A percentile compares a stretch with the other conserved stretches of the same genome.
These are phyloP conservation scores for Diaporthe longicolla DNA, from an alignment of 2,329 filamentous ascomycete species.

Conservation along the genomic window DNA sequence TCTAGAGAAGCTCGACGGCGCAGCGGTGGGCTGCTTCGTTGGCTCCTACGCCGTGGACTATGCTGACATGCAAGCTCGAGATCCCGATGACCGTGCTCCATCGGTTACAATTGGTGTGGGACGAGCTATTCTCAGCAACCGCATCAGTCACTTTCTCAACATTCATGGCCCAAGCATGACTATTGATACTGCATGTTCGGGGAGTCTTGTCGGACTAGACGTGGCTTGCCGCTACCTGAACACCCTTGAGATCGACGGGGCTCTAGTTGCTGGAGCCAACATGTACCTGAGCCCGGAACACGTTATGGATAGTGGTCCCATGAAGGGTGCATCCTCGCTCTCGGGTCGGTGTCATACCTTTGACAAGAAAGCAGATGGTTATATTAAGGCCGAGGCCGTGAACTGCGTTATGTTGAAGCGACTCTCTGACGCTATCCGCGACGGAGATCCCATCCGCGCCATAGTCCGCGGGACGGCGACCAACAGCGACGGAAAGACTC, in stretches of 20 bases:
- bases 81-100: background rate
- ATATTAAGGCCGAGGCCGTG: conserved; percentile 49
- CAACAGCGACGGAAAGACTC: background rate
- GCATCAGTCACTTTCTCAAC: conserved; percentile 4
- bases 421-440: background rate
- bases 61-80: background rate
- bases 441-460: conserved; percentile 1
- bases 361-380: background rate
- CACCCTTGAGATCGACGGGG: background rate
- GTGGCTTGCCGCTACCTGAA: background rate
- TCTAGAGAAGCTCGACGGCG: too few relatives aligned
- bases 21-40: too few relatives aligned
- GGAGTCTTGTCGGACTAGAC: background rate
- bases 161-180: conserved; percentile 26
- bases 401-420: conserved; percentile 1
- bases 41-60: too few relatives aligned
- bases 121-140: background rate
- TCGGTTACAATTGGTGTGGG: background rate
- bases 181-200: conserved; percentile 29
- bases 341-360: conserved; percentile 38
- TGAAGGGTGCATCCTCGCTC: background rate
- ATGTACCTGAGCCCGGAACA: conserved; percentile 22
- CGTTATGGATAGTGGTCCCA: background rate
- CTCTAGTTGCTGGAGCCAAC: background rate
- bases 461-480: background rate